Evolutionary conservation across 306 rosid species (phyloP), one percentile per base, ranked within the genome.

Genomic region (Parietaria judaica): DNA sequence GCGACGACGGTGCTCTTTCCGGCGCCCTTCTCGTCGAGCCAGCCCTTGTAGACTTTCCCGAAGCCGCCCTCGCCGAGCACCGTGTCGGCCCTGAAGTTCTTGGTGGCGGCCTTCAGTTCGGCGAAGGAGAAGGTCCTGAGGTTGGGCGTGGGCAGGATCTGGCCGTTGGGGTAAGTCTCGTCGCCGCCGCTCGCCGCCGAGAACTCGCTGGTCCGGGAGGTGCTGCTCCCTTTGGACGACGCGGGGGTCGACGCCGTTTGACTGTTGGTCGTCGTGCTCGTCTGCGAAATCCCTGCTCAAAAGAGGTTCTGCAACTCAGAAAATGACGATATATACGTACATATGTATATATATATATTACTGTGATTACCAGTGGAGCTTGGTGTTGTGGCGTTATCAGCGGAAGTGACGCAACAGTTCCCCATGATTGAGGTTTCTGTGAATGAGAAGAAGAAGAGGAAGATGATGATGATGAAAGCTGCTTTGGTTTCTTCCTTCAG

Each of bases 21-120:
- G 0, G 79, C 3, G 11, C 72, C 63, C 74, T 70, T 90, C 12
- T 86, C 95, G n/a, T 88, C 99, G 36, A 94, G 76, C 97, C 87
- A 89, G 14, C 99, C 99, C 71, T 78, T 94, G 67, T 14, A 94
- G 66, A 94, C 99, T 69, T 78, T 84, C 14, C 99, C 97, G 54
- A 94, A 94, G 15, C 99, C 99, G 14, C 97, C 99, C 63, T 89
- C 99, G 1, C 99, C 99, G 51, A 94, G 94, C 10, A 94, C 69
- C 0, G 90, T 70, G 45, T 94, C 99, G 23, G 74, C 7, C 77
- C 75, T 84, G 78, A 94, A 94, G 80, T 84, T 86, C 72, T 54
- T 89, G 63, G 99, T 86, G 12, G 99, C 89, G 63, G 63, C 60
- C 57, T 68, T 94, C 70, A 94, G 65, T 66, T 94, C 95, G 0